Base-by-base conservation (phyloP, 257 asterid genomes). In the Ajuga chamaepitys region DNA sequence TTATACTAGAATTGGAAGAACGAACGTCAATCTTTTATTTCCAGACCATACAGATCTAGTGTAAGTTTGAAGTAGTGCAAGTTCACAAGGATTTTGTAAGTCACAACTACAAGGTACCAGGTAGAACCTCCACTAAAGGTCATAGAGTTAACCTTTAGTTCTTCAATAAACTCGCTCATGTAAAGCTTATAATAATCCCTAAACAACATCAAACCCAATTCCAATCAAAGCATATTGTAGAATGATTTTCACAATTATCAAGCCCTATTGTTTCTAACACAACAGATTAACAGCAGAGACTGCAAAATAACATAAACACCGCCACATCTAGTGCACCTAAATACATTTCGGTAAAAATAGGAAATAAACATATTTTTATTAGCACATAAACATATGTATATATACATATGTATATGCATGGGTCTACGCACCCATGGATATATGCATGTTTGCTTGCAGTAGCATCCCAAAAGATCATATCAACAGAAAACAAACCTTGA, bases 401-500 rank as follows among this genome's bases (percentile, higher is more conserved):
- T 28, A 14, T 30, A 7, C 41, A 55, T 30, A 14, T 16, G 25
- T 30, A 16, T 30, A 4, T 4, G 14, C 22, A 9, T 24, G 20
- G 4, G 6, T 11, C 34, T 11, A 20, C 56, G 5, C 18, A 67
- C 28, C 41, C 52, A 21, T 7, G 34, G 46, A 26, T 65, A 35
- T 21, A 34, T 35, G 13, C 25, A 11, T 42, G 46, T 54, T 18
- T 11, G 13, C 48, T 13, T 17, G 38, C 37, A 64, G 42, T 54
- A 52, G 17, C 53, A 65, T 6, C 42, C 32, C 1, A 66, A 54
- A 41, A 40, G 25, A 54, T 67, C 64, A 12, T 17, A 22, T 35
- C n/a, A 41, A 62, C 1, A 16, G 59, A 46, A 18, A 69, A 71
- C 85, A 42, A 54, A 94, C 99, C 99, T 88, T 86, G 83, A 94